Evolutionary conservation across 2,329 filamentous ascomycete species (phyloP), one percentile per base, ranked within the genome.

Genomic region (Penicillium sp.): DNA sequence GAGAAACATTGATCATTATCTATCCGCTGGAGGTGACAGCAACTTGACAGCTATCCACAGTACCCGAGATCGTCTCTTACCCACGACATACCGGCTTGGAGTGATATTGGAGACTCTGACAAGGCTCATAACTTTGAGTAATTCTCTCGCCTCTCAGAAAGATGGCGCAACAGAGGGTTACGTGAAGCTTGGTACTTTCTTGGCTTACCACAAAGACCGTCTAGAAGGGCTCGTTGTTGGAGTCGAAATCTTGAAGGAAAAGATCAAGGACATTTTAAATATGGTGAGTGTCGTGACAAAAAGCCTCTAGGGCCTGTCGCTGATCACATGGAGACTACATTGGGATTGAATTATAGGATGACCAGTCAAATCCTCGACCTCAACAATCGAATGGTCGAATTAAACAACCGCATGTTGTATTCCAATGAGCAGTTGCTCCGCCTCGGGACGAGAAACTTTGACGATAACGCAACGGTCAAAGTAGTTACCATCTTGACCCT

Each of bases 401-500:
- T 51, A 18, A 51, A 45, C 11, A 24, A 52, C 7, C 43, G 38
- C 34, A 46, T 47, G 43, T 24, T 52, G 4, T 14, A 4, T 3
- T 34, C 43, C 8, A 47, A 52, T 45, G 24, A 39, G 10, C 21
- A 46, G 18, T n/a, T 51, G 14, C 42, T 51, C 9, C 42, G 24
- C 21, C 22, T 51, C 10, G 49, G 49, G 39, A 45, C 3, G 11
- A 38, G 36, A n/a, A 51, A 14, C 24, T 53, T 68, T 6, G 61
- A 68, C 31, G 67, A 69, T 16, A 67, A 61, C 47, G 59, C 59
- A 5, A 69, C 65, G 1, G 61, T 69, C 13, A 60, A 57, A 13
- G 56, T 67, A 2, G 60, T 69, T 7, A 68, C 67, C 1, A 36
- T 71, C 0, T 60, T 70, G 8, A 67, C 67, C 1, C 36, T 71